Base-by-base conservation (phyloP, 148 eudicot species). In the Chenopodium suecicum region DNA sequence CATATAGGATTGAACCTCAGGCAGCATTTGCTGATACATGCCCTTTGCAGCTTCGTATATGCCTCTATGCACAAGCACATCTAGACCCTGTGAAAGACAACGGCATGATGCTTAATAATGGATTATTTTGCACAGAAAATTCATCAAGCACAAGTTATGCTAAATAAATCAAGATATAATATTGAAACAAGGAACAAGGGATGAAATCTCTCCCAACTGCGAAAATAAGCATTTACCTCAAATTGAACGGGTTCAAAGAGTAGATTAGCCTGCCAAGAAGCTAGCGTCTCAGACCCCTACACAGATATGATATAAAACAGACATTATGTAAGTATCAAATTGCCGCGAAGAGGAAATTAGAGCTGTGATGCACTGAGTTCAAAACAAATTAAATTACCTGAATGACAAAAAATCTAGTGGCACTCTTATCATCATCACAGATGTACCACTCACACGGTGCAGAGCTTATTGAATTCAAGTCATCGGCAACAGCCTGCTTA, bases 31-130 rank as follows among this genome's bases (percentile, higher is more conserved):
- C 81, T 85, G 91, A 69, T 94, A 97, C 20, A 97, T 92, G 52
- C 99, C 98, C 80, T 97, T 97, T 75, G 99, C 99, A 27, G 98
- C 97, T 89, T 97, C 99, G 37, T 97, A 97, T 84, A 97, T 97
- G 48, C 99, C 99, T 88, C 99, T 86, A 69, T 97, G 99, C 85
- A 97, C 99, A 85, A 89, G 87, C 63, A 97, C 91, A 79, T 89
- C 97, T 71, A 92, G 74, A 46, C 94, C 98, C 99, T 96, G 74
- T 50, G 32, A 31, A 23, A 70, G 73, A 81, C 19, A 46, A 64
- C 19, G 12, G 19, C 9, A n/a, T 1, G 32, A 70, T 16, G 20
- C 5, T 50, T 68, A 17, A 50, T 41, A 20, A 74, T 2, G 23
- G 48, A 75, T 14, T 65, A 23, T 81, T 48, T 29, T 17, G 62